Evolutionary conservation across 768 basidiomycete genomes (phyloP), one percentile per base, ranked within the genome.

Genomic region (Thelephora ganbajun): DNA sequence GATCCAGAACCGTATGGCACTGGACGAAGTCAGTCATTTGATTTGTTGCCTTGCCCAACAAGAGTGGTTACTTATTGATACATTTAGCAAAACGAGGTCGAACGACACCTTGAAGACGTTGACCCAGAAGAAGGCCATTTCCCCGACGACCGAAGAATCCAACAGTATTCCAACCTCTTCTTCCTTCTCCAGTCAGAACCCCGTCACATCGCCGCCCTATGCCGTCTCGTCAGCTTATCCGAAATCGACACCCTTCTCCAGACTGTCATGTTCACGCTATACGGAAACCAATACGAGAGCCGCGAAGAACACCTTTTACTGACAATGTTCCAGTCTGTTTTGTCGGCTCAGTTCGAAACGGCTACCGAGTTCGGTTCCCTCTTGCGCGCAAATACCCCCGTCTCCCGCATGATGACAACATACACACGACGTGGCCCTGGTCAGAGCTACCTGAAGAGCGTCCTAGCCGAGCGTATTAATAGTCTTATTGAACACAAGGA

Each of bases 381-480:
- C 11, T 78, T 99, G 23, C 88, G 96, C 47, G 96, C 96, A 50
- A 99, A 99, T 66, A 99, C 96, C 44, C 96, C 96, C 43, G 96
- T 99, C 19, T 97, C 92, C 44, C 83, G 96, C 35, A 99, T 99
- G 96, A 99, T 99, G 96, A 99, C 96, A 41, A 98, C 96, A 16
- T 99, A 99, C 66, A 98, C 96, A 46, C 87, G 96, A 51, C 85
- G 96, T 48, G 96, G 96, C 49, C 96, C 96, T 1, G 96, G 96
- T 48, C 96, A 98, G 65, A 92, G 90, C 57, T 99, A 98, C 64
- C 79, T 99, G 54, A 99, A 99, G 72, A 83, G 85, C 53, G 93
- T 98, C 23, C 73, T 99, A 43, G 93, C 96, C 20, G 96, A 99
- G 61, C 81, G 94, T 54, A 98, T 99, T 66, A 98, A 99, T 67